Evolutionary conservation across 2,329 filamentous ascomycete species (phyloP).

Genomic region (Xylariaceae sp.): DNA sequence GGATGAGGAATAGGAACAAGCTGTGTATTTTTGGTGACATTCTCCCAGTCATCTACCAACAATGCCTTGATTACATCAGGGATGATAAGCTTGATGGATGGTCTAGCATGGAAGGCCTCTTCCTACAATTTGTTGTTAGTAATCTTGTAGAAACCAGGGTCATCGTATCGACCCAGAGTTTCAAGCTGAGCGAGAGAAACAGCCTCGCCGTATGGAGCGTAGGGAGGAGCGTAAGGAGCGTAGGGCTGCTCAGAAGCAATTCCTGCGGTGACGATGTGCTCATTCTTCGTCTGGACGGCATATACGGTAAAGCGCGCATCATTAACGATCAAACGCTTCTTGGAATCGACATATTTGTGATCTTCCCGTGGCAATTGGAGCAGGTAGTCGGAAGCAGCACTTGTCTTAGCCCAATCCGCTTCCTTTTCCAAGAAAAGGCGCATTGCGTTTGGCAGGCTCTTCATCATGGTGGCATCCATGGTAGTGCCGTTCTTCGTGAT

Average conservation of each 20-base stretch:
- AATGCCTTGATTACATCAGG: constrained; percentile 88
- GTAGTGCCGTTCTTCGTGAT: too few species aligned
- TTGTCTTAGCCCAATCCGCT: neutral
- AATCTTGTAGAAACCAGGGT: neutral
- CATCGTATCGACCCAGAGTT: neutral
- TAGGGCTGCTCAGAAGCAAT: constrained; percentile 20
- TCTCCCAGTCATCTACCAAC: constrained; percentile 98
- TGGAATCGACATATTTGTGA: constrained; percentile 13
- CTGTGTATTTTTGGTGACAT: constrained; percentile 91
- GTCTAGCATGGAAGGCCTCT: constrained; percentile 77
- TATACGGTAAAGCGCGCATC: constrained; percentile 8
- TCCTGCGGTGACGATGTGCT: constrained; percentile 19
- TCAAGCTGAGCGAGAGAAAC: neutral
- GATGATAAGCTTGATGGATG: constrained; percentile 79
- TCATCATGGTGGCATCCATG: neutral
- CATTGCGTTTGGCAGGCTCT: neutral
- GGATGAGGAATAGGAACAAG: constrained; percentile 79
- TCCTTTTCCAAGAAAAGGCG: constrained; percentile 7
- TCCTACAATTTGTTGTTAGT: constrained; percentile 55
- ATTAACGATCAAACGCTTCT: neutral
- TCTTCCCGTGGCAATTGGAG: constrained; percentile 7
- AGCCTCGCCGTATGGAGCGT: constrained; percentile 9
- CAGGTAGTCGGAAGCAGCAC: constrained; percentile 7
- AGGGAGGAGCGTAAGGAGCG: constrained; percentile 16
- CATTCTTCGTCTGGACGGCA: too few species aligned